Percentiles rank a stretch among this genome's conserved stretches.
phyloP scores from a whole-genome alignment of 345 rosid genomes.

The Dovyalis caffra region DNA sequence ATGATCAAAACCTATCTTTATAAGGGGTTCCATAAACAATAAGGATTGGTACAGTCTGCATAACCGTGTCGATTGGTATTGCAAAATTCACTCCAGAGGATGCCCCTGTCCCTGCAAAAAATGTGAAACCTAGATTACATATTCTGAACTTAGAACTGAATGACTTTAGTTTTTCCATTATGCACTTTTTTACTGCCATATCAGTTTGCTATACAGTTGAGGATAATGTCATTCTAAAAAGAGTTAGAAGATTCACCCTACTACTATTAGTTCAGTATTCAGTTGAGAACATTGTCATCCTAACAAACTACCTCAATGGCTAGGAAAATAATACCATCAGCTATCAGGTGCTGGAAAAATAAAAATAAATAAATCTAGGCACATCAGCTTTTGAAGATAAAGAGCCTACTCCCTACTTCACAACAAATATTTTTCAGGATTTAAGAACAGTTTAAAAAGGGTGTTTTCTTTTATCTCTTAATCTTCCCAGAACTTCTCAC shows the following conservation, averaged over 20 bases:
- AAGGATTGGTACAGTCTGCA: constrained; percentile 67
- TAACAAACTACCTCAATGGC: too few relatives aligned
- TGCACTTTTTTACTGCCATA: not conserved
- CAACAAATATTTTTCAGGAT: not conserved
- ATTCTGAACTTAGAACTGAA: not conserved
- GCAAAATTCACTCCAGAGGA: constrained; percentile 90
- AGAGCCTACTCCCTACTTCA: too few relatives aligned
- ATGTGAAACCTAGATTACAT: not conserved
- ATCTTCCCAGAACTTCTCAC: not conserved
- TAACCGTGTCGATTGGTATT: constrained; percentile 69
- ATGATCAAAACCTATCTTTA: constrained; percentile 61
- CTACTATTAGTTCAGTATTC: not conserved
- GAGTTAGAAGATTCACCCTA: not conserved
- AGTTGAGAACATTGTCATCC: not conserved
- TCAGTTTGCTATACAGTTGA: too few relatives aligned
- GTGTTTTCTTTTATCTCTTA: too few relatives aligned
- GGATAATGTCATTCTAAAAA: not conserved
- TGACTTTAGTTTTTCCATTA: not conserved
- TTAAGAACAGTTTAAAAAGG: not conserved
- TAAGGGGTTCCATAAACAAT: constrained; percentile 85
- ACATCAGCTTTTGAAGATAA: too few relatives aligned
- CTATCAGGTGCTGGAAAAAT: not conserved
- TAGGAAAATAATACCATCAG: not conserved
- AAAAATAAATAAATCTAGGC: too few relatives aligned
- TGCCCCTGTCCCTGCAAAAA: constrained; percentile 62